Evolutionary conservation across 73 alveolate genomes (phyloP).

Genomic region (Paramecium tetraurelia): DNA sequence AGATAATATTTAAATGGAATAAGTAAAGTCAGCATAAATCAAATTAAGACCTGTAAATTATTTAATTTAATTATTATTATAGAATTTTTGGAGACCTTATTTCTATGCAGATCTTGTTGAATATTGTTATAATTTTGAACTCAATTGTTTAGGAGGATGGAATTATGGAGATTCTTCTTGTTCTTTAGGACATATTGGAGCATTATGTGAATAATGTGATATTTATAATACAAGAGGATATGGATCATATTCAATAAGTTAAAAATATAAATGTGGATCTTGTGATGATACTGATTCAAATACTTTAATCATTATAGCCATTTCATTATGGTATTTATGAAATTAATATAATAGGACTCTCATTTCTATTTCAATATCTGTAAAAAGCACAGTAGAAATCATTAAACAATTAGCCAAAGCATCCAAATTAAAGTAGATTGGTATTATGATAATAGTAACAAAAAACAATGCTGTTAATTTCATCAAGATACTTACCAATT

Average conservation of each 20-base stretch:
- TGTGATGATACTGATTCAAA: not conserved
- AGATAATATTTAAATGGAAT: not conserved
- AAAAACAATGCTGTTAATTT: not conserved
- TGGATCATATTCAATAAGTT: not conserved
- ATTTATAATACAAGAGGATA: not conserved
- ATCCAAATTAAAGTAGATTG: not conserved
- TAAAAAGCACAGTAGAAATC: constrained; percentile 20
- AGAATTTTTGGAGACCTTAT: constrained; percentile 50
- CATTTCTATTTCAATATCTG: not conserved
- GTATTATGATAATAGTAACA: not conserved
- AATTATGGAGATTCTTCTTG: constrained; percentile 7
- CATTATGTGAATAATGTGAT: constrained; percentile 53
- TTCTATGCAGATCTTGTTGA: not conserved
- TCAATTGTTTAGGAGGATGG: constrained; percentile 52
- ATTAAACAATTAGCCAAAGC: not conserved
- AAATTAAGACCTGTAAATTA: not conserved
- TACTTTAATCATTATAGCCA: not conserved
- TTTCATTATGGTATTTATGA: not conserved
- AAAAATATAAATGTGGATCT: constrained; percentile 30
- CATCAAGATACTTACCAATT: constrained; percentile 21
- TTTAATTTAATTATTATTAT: not conserved
- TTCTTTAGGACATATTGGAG: constrained; percentile 51
- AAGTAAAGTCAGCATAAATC: not conserved
- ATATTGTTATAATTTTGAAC: not conserved
- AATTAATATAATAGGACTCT: not conserved